A percentile compares a stretch with the other conserved stretches of the same genome.
These are phyloP conservation scores for Symbiodinium pilosum DNA, from an alignment of 73 alveolate genomes.

Conservation along the genomic window DNA sequence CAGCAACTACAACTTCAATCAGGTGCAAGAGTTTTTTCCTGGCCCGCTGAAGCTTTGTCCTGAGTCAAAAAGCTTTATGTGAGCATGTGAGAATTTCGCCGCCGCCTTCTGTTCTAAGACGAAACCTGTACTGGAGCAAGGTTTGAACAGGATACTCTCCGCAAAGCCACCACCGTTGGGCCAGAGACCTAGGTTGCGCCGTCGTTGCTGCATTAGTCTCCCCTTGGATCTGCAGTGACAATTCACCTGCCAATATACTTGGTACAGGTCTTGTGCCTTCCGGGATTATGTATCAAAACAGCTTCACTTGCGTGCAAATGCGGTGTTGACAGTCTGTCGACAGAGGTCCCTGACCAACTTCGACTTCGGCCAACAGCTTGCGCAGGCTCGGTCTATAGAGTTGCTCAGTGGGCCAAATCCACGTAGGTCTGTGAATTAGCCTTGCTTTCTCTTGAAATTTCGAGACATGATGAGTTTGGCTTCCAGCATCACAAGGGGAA, in stretches of 20 bases:
- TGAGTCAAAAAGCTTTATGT: not conserved
- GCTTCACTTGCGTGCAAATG: no score
- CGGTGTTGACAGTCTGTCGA: no score
- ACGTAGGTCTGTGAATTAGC: not conserved
- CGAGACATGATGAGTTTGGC: not conserved
- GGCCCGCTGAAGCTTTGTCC: slow-evolving; percentile 26
- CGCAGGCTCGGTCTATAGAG: slow-evolving; percentile 32
- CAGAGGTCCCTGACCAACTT: slow-evolving; percentile 70
- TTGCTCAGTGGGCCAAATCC: not conserved
- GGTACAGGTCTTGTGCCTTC: no score
- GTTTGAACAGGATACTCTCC: slow-evolving; percentile 52
- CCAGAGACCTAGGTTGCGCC: not conserved
- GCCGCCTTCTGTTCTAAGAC: not conserved
- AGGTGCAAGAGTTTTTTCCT: slow-evolving; percentile 76
- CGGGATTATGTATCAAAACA: no score
- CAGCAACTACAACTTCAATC: not conserved
- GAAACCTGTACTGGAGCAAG: not conserved
- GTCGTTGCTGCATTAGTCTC: no score
- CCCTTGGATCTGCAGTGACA: no score
- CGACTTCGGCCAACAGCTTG: slow-evolving; percentile 27
- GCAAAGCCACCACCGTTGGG: slow-evolving; percentile 12
- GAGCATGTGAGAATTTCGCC: no score
- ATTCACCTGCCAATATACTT: no score
- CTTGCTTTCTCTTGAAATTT: not conserved
- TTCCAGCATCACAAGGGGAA: no score